Percentiles rank a stretch among this genome's conserved stretches.
Conservation (phyloP, 2,329 filamentous ascomycete genomes). For the Phoma sp. region DNA sequence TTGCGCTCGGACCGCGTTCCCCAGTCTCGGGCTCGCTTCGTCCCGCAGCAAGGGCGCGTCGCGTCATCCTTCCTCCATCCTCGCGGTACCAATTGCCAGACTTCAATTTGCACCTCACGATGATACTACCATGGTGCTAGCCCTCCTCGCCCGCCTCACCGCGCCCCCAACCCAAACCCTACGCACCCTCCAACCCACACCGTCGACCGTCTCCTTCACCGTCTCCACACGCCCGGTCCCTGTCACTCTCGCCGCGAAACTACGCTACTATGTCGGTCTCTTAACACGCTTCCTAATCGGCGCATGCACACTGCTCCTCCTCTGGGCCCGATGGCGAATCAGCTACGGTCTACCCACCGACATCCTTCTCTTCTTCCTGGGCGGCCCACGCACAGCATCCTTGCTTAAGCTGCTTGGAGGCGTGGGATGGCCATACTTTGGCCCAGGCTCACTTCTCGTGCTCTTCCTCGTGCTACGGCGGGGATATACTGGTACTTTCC, state of each 20-base stretch:
- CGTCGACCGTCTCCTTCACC: slow-evolving; percentile 90
- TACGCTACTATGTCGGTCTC: slow-evolving; percentile 54
- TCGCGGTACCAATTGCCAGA: neutral
- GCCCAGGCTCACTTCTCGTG: slow-evolving; percentile 48
- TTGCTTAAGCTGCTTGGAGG: slow-evolving; percentile 48
- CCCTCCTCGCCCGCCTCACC: slow-evolving; percentile 32
- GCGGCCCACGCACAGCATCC: slow-evolving; percentile 15
- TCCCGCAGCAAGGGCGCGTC: slow-evolving; percentile 24
- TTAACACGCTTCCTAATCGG: slow-evolving; percentile 56
- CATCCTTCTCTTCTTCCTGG: slow-evolving; percentile 15
- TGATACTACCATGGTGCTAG: slow-evolving; percentile 24
- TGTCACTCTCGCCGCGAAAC: slow-evolving; percentile 55
- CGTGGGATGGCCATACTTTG: slow-evolving; percentile 54
- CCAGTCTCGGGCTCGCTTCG: slow-evolving; percentile 19
- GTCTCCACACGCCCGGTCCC: slow-evolving; percentile 77
- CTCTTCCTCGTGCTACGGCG: slow-evolving; percentile 56
- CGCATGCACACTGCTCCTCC: slow-evolving; percentile 48
- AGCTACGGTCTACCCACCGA: slow-evolving; percentile 7
- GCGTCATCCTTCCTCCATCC: slow-evolving; percentile 17
- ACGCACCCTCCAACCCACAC: slow-evolving; percentile 58
- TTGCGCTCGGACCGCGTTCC: slow-evolving; percentile 18
- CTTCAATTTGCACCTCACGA: slow-evolving; percentile 9
- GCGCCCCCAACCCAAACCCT: slow-evolving; percentile 39
- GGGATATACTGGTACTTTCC: slow-evolving; percentile 59
- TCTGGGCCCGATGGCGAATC: slow-evolving; percentile 39